These are phyloP conservation scores for Cenococcum geophilum DNA, from an alignment of 495 filamentous ascomycete species.

Conservation along the genomic window DNA sequence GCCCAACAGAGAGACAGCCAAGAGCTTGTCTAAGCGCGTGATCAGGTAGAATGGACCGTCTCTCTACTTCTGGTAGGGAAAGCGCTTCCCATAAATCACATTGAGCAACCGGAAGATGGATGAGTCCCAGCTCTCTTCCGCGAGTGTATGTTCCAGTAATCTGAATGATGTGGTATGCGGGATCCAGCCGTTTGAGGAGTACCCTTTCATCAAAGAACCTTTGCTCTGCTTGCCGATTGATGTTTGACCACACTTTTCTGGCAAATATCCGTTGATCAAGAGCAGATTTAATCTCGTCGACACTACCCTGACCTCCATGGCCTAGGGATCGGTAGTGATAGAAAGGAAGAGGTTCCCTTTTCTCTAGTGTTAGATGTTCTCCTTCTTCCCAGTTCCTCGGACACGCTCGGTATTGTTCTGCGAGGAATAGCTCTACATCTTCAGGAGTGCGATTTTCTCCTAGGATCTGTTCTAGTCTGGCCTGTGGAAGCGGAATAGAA, in stretches of 20 bases:
- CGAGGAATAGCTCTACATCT: not conserved
- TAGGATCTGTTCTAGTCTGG: not conserved
- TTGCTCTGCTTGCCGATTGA: not conserved
- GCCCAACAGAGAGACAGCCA: constrained; percentile 16
- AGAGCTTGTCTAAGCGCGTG: constrained; percentile 5
- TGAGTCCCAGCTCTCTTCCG: constrained; percentile 11
- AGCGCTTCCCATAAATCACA: constrained; percentile 9
- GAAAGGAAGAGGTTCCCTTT: too few species aligned
- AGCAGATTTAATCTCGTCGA: too few species aligned
- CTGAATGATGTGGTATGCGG: constrained; percentile 20
- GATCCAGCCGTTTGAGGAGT: constrained; percentile 9
- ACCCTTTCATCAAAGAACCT: constrained; percentile 14
- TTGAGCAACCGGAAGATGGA: constrained; percentile 20
- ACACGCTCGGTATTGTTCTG: not conserved
- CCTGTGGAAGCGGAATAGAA: not conserved
- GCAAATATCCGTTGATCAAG: constrained; percentile 4
- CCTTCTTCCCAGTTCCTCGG: not conserved
- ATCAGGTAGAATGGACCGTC: not conserved
- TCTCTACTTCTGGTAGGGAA: constrained; percentile 4
- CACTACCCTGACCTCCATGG: too few species aligned
- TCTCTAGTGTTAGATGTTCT: not conserved
- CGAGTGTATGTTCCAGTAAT: constrained; percentile 17
- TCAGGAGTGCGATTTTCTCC: not conserved
- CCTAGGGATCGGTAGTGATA: too few species aligned
- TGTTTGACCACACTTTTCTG: constrained; percentile 15